These are phyloP conservation scores for Sonneratia alba DNA, from an alignment of 345 rosid genomes.

Conservation along the genomic window DNA sequence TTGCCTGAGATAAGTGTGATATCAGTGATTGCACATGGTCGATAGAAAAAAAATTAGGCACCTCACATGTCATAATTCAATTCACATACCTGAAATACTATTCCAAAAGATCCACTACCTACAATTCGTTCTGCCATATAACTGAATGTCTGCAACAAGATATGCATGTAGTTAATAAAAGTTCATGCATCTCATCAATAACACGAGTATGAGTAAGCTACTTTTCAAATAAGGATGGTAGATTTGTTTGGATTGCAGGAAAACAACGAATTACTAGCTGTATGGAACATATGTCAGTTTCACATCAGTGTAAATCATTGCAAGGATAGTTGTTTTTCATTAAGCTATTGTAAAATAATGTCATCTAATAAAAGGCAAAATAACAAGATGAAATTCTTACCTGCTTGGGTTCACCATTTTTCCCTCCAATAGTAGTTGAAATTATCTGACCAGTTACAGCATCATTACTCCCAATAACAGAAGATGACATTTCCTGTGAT, in stretches of 20 bases:
- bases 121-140: constrained; percentile 88
- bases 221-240: neutral
- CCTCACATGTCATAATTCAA: neutral
- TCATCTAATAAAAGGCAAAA: neutral
- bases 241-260: neutral
- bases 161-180: neutral
- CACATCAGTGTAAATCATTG: neutral
- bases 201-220: neutral
- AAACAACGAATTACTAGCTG: neutral
- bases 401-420: constrained; percentile 80
- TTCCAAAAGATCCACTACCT: constrained; percentile 84
- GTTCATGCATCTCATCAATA: neutral
- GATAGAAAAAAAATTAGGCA: neutral
- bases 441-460: constrained; percentile 67
- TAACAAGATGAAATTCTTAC: constrained; percentile 15
- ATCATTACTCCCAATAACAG: constrained; percentile 47
- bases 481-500: constrained; percentile 47
- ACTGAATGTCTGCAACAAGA: constrained; percentile 56
- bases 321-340: neutral
- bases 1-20: constrained; percentile 28
- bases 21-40: neutral
- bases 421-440: constrained; percentile 71
- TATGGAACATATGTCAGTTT: neutral
- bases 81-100: constrained; percentile 62
- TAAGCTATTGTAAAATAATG: neutral